Conservation (phyloP, 305 asterid genomes). For the Plantago rigida region DNA sequence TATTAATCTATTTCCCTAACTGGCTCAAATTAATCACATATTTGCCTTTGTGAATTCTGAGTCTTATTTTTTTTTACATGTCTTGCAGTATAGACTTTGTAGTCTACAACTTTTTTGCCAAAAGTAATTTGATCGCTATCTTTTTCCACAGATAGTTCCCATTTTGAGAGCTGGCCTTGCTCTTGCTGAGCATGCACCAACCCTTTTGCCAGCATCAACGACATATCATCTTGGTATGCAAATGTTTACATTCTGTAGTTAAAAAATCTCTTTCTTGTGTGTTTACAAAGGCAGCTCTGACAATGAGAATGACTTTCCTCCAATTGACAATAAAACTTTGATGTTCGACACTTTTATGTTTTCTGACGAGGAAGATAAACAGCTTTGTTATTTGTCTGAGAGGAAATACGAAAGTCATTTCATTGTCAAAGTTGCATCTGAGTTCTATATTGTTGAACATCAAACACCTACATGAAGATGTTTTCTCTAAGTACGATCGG, state of each 20-base stretch:
- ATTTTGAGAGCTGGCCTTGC: slow-evolving; percentile 98
- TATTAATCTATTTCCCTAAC: not conserved
- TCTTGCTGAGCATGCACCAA: slow-evolving; percentile 83
- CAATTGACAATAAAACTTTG: too few species aligned
- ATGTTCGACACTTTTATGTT: not conserved
- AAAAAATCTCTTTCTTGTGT: not conserved
- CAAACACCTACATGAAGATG: slow-evolving; percentile 9
- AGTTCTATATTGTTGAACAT: slow-evolving; percentile 11
- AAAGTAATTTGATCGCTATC: slow-evolving; percentile 4
- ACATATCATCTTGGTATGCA: slow-evolving; percentile 77
- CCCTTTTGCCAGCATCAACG: slow-evolving; percentile 72
- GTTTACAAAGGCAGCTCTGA: too few species aligned
- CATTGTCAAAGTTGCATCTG: not conserved
- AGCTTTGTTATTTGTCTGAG: not conserved
- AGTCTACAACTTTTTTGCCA: not conserved
- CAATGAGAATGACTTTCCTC: too few species aligned
- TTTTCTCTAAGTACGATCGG: not conserved
- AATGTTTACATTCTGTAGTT: slow-evolving; percentile 6
- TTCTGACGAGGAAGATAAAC: not conserved
- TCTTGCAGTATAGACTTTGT: slow-evolving; percentile 8
- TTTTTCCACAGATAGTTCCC: slow-evolving; percentile 66
- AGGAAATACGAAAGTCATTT: not conserved
- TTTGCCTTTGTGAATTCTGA: not conserved
- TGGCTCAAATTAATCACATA: not conserved
- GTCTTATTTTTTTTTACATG: not conserved